These are phyloP conservation scores for Zasmidium angulare DNA, from an alignment of 2,329 filamentous ascomycete genomes.

Conservation along the genomic window DNA sequence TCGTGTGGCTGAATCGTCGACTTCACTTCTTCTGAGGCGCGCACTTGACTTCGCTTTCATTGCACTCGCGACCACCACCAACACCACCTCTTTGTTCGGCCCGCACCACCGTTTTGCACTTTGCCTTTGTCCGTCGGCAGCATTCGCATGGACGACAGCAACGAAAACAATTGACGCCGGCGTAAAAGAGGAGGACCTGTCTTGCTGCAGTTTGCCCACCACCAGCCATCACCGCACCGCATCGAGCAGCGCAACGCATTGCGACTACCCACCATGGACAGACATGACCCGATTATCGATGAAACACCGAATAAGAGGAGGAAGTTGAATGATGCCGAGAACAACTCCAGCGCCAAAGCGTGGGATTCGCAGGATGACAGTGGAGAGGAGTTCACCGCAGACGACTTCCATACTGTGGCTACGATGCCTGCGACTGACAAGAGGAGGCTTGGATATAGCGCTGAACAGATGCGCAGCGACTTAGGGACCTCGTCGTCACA, in stretches of 20 bases:
- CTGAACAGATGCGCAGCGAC: slow-evolving; percentile 24
- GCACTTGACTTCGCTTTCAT: background rate
- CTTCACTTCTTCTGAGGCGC: background rate
- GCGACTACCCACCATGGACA: slow-evolving; percentile 15
- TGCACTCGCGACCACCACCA: background rate
- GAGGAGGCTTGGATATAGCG: slow-evolving; percentile 21
- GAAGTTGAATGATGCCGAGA: slow-evolving; percentile 27
- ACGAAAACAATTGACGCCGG: background rate
- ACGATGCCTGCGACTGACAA: slow-evolving; percentile 29
- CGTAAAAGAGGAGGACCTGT: background rate
- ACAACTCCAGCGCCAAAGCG: slow-evolving; percentile 15
- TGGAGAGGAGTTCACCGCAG: slow-evolving; percentile 52
- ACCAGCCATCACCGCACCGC: background rate
- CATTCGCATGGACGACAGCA: background rate
- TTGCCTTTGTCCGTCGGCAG: background rate
- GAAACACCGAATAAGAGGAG: slow-evolving; percentile 37
- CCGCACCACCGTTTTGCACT: background rate
- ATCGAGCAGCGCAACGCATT: background rate
- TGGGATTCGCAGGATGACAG: slow-evolving; percentile 44
- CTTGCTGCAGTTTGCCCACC: background rate
- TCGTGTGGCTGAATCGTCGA: background rate
- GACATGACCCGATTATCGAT: slow-evolving; percentile 34
- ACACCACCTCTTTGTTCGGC: background rate
- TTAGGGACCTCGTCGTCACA: slow-evolving; percentile 18
- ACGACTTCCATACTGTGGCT: slow-evolving; percentile 51